Evolutionary conservation across 2,329 filamentous ascomycete species (phyloP), one percentile per base, ranked within the genome.

Genomic region (Sphaerulina populicola): DNA sequence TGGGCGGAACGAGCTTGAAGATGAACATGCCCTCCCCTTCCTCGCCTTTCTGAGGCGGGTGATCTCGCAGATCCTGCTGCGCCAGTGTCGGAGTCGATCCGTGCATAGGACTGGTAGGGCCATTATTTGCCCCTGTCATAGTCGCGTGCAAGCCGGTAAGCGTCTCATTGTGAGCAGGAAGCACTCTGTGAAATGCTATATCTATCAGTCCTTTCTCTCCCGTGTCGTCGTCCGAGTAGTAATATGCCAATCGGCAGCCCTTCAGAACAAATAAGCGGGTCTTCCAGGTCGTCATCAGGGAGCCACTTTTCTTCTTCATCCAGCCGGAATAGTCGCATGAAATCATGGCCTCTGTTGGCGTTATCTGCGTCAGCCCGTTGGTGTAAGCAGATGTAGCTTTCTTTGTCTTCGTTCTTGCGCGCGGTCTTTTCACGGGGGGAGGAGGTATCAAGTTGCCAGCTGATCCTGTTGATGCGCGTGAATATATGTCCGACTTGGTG

Each of bases 231-330:
- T 97, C 91, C 0, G 87, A 87, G 68, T 98, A 98, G 71, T 94
- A 98, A 72, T 98, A 98, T 0, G 90, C 89, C 29, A 98, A 74
- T 4, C 93, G 83, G 47, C 91, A 83, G 29, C 93, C 93, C 64
- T 89, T 90, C 52, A 98, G 80, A 6, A 98, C 84, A 65, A 98
- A 98, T n/a, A 97, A 77, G 10, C 93, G 83, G 10, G 90, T 86
- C 66, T 97, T 98, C 93, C 93, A 98, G 1, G 90, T 95, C 2
- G 89, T 89, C 84, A 98, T 95, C 31, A 97, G 75, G 63, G 91
- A 93, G 1, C 88, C 91, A 53, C 88, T 95, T 70, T 94, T 90
- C 77, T 98, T 98, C 76, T 93, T 97, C 93, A 98, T 98, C 93
- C 93, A 98, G 1, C 93, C 93, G 63, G 85, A 91, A 68, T 95